Evolutionary conservation across 2,329 filamentous ascomycete genomes (phyloP).

Genomic region (Tothia fuscella): DNA sequence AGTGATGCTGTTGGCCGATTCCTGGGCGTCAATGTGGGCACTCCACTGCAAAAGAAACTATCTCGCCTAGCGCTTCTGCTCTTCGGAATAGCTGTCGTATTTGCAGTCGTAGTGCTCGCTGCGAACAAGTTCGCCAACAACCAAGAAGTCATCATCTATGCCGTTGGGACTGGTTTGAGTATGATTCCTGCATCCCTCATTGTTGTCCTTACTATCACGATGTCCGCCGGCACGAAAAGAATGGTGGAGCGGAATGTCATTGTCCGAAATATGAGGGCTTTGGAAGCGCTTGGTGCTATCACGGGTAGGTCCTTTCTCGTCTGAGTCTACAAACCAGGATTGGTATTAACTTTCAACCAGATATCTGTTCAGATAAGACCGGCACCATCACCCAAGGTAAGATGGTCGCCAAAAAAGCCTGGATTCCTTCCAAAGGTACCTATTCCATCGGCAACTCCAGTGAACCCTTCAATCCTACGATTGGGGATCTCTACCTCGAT

Average conservation of each 20-base stretch:
- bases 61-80: conserved; percentile 74
- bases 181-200: conserved; percentile 43
- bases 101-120: conserved; percentile 56
- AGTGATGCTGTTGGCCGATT: conserved; percentile 24
- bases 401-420: conserved; percentile 28
- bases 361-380: conserved; percentile 32
- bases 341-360: conserved; percentile 13
- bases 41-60: conserved; percentile 73
- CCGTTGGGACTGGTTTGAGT: conserved; percentile 35
- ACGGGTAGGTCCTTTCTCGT: conserved; percentile 25
- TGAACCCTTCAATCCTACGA: conserved; percentile 45
- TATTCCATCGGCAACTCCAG: conserved; percentile 44
- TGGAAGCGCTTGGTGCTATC: conserved; percentile 21
- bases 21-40: conserved; percentile 52
- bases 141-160: conserved; percentile 36
- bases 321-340: neutral
- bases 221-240: conserved; percentile 35
- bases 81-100: conserved; percentile 61
- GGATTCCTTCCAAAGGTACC: conserved; percentile 43
- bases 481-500: conserved; percentile 23
- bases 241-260: conserved; percentile 31
- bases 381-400: conserved; percentile 28
- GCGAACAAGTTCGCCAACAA: conserved; percentile 40
- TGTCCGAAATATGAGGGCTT: conserved; percentile 26
- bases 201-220: conserved; percentile 56